Evolutionary conservation across 2,329 filamentous ascomycete genomes (phyloP).

Genomic region (Hypoxylon sp.): DNA sequence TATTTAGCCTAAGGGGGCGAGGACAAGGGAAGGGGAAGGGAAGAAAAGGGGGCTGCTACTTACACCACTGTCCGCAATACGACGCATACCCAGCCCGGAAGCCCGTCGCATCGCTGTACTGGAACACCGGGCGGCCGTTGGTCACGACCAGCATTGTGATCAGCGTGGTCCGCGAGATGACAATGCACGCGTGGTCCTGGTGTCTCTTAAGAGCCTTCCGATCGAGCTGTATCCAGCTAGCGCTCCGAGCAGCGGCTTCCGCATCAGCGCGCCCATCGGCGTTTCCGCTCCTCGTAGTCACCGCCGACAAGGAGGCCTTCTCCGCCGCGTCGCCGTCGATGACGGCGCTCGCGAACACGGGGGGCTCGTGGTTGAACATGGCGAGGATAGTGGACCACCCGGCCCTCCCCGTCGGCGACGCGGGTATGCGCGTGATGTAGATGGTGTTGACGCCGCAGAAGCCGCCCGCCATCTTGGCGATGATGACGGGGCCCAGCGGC

Average conservation of each 20-base stretch:
- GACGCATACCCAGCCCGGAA: slow-evolving; percentile 54
- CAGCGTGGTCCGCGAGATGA: slow-evolving; percentile 48
- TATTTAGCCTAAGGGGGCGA: too few species aligned
- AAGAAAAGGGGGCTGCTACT: slow-evolving; percentile 8
- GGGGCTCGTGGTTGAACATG: slow-evolving; percentile 46
- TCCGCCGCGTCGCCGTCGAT: slow-evolving; percentile 24
- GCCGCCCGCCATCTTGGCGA: slow-evolving; percentile 45
- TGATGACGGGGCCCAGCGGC: slow-evolving; percentile 49
- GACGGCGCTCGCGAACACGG: slow-evolving; percentile 1
- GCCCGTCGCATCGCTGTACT: slow-evolving; percentile 53
- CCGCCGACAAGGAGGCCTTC: slow-evolving; percentile 24
- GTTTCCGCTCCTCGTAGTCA: slow-evolving; percentile 1
- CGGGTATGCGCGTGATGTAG: slow-evolving; percentile 48
- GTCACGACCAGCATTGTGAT: slow-evolving; percentile 48
- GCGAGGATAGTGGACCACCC: slow-evolving; percentile 49
- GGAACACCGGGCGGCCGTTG: slow-evolving; percentile 52
- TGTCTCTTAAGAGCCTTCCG: slow-evolving; percentile 41
- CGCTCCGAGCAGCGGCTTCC: slow-evolving; percentile 23
- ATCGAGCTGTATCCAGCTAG: slow-evolving; percentile 30
- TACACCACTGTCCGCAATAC: slow-evolving; percentile 54
- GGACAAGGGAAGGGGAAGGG: not conserved
- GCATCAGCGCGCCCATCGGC: slow-evolving; percentile 1
- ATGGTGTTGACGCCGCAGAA: slow-evolving; percentile 50
- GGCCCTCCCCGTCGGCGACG: slow-evolving; percentile 45
- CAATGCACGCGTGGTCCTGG: slow-evolving; percentile 46